Base-by-base conservation (phyloP, 2,329 filamentous ascomycete genomes). In the Exophiala sp. region DNA sequence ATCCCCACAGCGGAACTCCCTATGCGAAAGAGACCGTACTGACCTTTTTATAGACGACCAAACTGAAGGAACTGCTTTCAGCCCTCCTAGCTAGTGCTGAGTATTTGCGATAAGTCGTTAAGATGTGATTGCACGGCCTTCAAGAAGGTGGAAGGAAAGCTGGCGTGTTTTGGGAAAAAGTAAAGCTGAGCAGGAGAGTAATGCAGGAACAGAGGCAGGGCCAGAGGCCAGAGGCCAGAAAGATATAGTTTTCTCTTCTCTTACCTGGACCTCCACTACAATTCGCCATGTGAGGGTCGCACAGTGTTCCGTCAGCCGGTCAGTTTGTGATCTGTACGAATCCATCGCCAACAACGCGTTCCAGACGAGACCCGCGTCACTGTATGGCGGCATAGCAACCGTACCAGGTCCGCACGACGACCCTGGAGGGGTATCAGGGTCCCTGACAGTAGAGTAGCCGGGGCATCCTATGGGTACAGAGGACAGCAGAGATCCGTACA, bases 311-410 rank as follows among this genome's bases (percentile, higher is more conserved):
- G 14, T n/a, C 44, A 14, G 44, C 27, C 5, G 10, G 18, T 42
- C 35, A 41, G 38, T 39, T 32, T 27, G 29, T 41, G 27, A 43
- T 27, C 14, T 40, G 41, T 21, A 21, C 22, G 29, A 27, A 24
- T 13, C 14, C 18, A 40, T 14, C 50, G 23, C 27, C 27, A 32
- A 50, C 47, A 44, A 54, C 50, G 50, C 46, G 50, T 43, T 35
- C 39, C 27, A 44, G 24, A 39, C 16, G 34, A 29, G 27, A 37
- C 42, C 42, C 39, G 30, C 47, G 43, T 47, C 46, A 44, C 29
- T 42, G 50, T 38, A 40, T 41, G n/a, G n/a, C n/a, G n/a, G n/a
- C 14, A 16, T 23, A 27, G 16, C 23, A 32, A 24, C 42, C 22
- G 3, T 9, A n/a, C 8, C 7, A 32, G 29, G 6, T 7, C 29